Evolutionary conservation across 441 rosid species (phyloP).

Genomic region (Eutrema salsugineum): DNA sequence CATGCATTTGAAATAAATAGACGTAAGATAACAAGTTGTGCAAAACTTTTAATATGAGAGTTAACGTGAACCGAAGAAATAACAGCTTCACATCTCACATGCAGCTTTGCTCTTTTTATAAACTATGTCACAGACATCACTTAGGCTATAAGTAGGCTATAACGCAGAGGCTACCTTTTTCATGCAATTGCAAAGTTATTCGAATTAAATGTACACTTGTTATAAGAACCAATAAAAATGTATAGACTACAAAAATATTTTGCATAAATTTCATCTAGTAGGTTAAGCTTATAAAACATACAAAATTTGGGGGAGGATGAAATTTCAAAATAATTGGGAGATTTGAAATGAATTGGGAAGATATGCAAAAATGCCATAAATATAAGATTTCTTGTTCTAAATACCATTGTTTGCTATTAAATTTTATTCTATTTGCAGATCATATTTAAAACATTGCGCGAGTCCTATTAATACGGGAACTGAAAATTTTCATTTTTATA

Average conservation of each 20-base stretch:
- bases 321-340: neutral
- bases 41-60: constrained; percentile 4
- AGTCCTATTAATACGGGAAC: neutral
- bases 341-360: too few species aligned
- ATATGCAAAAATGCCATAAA: neutral
- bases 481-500: neutral
- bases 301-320: neutral
- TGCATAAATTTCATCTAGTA: neutral
- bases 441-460: neutral
- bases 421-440: neutral
- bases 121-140: constrained; percentile 22
- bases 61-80: constrained; percentile 20
- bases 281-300: neutral
- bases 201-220: neutral
- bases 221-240: neutral
- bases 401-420: neutral
- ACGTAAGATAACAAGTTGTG: constrained; percentile 26
- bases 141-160: constrained; percentile 1
- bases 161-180: constrained; percentile 11
- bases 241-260: neutral
- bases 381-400: neutral
- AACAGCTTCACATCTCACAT: constrained; percentile 24
- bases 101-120: constrained; percentile 16
- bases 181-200: neutral
- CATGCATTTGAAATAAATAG: constrained; percentile 23